Base-by-base conservation (phyloP, 352 stramenopile species). In the Phytophthora pini region DNA sequence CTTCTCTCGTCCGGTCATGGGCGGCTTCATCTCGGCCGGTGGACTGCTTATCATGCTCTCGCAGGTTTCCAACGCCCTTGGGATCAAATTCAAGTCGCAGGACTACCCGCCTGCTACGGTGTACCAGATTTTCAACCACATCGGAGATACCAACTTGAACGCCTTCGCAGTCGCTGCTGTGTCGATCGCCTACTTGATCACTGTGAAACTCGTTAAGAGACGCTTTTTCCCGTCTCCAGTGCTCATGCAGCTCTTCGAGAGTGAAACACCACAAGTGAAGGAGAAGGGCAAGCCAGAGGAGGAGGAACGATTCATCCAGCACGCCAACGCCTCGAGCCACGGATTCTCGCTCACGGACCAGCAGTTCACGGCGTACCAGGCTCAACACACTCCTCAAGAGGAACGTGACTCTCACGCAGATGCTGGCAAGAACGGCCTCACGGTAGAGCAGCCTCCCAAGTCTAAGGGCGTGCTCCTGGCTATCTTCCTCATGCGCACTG, bases 1-100 rank as follows among this genome's bases (percentile, higher is more conserved):
- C 27, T 67, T 67, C 34, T 68, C 49, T 2, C 59, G 59, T 38
- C 50, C 59, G 34, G 59, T 68, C 29, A 66, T 67, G 48, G 49
- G 58, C 24, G 58, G 58, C 40, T 60, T 67, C 32, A 20, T 20
- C 17, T 20, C 17, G 17, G 17, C 17, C 17, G 17, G 17, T 20
- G 17, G 17, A 20, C 17, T 67, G 12, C 43, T 67, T 17, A 67
- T 67, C 32, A 67, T 67, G 59, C 32, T 67, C 9, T 67, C 59
- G 2, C 59, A 67, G 34, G 49, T 67, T n/a, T 12, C 49, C 13
- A 67, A 67, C 24, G 59, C 59, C 8, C 51, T 67, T 12, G 59
- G 59, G 24, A 54, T 67, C 15, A 61, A 61, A 26, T 15, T 61
- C 17, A 67, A 67, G 45, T 67, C 59, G 7, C 26, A 44, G 17